Conservation (phyloP, 108 stramenopile genomes). For the Nitzschia sp. region DNA sequence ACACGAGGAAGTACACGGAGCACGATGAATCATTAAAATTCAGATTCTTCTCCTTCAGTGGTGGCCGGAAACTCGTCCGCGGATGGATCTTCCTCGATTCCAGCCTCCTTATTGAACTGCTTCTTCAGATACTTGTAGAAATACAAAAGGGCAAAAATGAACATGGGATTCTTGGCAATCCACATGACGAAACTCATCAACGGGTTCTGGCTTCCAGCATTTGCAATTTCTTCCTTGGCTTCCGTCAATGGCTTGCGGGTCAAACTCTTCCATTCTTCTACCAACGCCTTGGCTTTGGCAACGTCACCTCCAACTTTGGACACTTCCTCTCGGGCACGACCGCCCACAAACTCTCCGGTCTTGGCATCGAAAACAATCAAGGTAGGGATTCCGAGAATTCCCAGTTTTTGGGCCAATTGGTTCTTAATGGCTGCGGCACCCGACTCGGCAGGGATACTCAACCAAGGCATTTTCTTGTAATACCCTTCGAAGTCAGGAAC, state of each 20-base stretch:
- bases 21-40: conserved; percentile 12
- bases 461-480: conserved; percentile 72
- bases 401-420: conserved; percentile 51
- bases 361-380: conserved; percentile 68
- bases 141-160: conserved; percentile 60
- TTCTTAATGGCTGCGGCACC: conserved; percentile 50
- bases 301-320: conserved; percentile 28
- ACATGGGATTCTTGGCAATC: conserved; percentile 61
- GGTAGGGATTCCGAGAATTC: conserved; percentile 68
- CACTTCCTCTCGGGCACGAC: conserved; percentile 49
- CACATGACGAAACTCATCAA: conserved; percentile 41
- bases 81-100: background rate
- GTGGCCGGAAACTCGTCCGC: background rate
- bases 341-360: conserved; percentile 63
- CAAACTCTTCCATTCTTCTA: conserved; percentile 53
- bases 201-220: conserved; percentile 18
- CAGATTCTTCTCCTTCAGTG: background rate
- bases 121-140: conserved; percentile 37
- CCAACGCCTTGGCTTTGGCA: conserved; percentile 28
- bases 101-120: conserved; percentile 6
- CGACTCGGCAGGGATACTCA: conserved; percentile 43
- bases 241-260: conserved; percentile 57
- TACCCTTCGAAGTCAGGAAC: conserved; percentile 56
- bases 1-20: too few relatives aligned
- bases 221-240: conserved; percentile 25